Conservation (phyloP, 768 basidiomycete genomes). For the Collybiopsis confluens region DNA sequence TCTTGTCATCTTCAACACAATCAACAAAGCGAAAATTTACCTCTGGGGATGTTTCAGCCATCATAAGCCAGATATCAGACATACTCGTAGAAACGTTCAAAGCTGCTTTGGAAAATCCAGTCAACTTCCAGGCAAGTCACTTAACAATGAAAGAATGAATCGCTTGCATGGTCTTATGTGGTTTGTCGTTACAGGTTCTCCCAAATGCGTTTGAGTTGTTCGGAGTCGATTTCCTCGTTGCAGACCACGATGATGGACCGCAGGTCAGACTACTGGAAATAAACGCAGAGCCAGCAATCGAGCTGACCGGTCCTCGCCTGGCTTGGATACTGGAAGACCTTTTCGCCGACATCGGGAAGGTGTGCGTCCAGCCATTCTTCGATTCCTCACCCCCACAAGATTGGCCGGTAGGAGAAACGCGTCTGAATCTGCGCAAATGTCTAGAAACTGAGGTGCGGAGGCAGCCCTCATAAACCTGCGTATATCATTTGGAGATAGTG, state of each 20-base stretch:
- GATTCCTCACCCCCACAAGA: slow-evolving; percentile 8
- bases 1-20: slow-evolving; percentile 33
- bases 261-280: slow-evolving; percentile 81
- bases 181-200: slow-evolving; percentile 64
- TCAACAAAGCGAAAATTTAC: slow-evolving; percentile 20
- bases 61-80: slow-evolving; percentile 59
- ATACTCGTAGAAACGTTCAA: slow-evolving; percentile 78
- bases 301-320: slow-evolving; percentile 81
- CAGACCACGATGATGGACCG: slow-evolving; percentile 23
- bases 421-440: slow-evolving; percentile 61
- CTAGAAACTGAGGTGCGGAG: slow-evolving; percentile 32
- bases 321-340: slow-evolving; percentile 79
- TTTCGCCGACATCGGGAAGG: slow-evolving; percentile 64
- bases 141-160: no score
- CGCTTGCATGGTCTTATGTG: no score
- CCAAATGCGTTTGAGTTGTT: slow-evolving; percentile 95
- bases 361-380: slow-evolving; percentile 71
- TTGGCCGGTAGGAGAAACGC: slow-evolving; percentile 52
- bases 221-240: slow-evolving; percentile 88
- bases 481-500: no score
- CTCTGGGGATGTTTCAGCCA: slow-evolving; percentile 31
- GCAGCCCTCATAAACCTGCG: background rate
- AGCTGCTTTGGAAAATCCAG: slow-evolving; percentile 76
- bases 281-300: slow-evolving; percentile 95
- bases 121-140: slow-evolving; percentile 74